phyloP scores from a whole-genome alignment of 345 rosid species.

The Corchorus capsularis region DNA sequence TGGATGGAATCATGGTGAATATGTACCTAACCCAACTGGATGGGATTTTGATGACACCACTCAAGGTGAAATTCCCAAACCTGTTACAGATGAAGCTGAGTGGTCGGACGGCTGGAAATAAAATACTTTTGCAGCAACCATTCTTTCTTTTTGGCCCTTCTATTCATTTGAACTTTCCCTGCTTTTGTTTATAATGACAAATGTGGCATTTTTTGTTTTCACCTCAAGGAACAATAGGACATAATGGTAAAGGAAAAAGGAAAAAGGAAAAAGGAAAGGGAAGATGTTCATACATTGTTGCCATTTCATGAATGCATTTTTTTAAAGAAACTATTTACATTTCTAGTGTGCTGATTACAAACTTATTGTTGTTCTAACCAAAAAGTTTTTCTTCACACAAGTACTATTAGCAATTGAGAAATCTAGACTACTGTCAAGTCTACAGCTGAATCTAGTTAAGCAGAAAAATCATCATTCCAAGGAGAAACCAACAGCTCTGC shows the following conservation, averaged over 20 bases:
- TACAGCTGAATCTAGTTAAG: conserved; percentile 4
- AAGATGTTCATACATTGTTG: not conserved
- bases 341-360: not conserved
- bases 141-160: not conserved
- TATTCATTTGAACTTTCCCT: not conserved
- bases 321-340: not conserved
- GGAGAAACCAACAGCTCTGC: conserved; percentile 25
- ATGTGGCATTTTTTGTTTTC: not conserved
- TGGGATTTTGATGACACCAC: conserved; percentile 34
- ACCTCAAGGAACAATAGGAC: conserved; percentile 1
- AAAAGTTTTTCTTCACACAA: not conserved
- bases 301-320: not conserved
- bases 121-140: not conserved
- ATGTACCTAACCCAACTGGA: conserved; percentile 25
- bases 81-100: conserved; percentile 52
- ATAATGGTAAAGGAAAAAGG: not conserved
- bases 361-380: too few species aligned
- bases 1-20: conserved; percentile 15
- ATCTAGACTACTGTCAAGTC: not conserved
- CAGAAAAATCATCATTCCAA: conserved; percentile 20
- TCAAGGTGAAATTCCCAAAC: conserved; percentile 31
- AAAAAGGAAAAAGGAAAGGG: conserved; percentile 1
- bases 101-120: conserved; percentile 85
- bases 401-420: not conserved
- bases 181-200: conserved; percentile 6